Evolutionary conservation across 2,329 filamentous ascomycete genomes (phyloP).

Genomic region (Colletotrichum sp.): DNA sequence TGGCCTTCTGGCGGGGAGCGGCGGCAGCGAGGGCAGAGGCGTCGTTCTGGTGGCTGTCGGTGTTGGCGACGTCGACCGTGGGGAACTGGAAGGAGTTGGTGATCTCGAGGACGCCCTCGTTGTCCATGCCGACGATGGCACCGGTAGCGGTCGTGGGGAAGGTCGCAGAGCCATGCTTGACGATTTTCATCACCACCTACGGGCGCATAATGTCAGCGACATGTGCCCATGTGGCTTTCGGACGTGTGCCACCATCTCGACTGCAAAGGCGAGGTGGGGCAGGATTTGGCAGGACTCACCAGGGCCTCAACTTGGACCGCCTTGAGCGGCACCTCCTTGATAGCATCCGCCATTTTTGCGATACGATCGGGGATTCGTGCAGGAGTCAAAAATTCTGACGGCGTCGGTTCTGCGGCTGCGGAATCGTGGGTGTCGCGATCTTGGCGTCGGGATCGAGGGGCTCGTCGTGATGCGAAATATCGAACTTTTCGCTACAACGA

Average conservation of each 20-base stretch:
- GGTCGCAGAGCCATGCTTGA: constrained; percentile 87
- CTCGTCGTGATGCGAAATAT: constrained; percentile 40
- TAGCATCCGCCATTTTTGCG: constrained; percentile 61
- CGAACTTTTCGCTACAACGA: constrained; percentile 45
- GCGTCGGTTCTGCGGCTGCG: constrained; percentile 29
- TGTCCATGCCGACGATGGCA: constrained; percentile 92
- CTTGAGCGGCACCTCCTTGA: constrained; percentile 76
- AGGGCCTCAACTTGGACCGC: constrained; percentile 94
- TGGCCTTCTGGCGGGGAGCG: constrained; percentile 90
- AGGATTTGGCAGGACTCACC: constrained; percentile 59
- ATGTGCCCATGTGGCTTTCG: background rate
- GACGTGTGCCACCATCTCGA: background rate
- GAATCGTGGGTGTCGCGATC: constrained; percentile 27
- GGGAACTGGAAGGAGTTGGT: constrained; percentile 97
- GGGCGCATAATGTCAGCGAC: constrained; percentile 24
- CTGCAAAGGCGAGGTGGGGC: constrained; percentile 38
- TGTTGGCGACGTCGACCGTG: constrained; percentile 72
- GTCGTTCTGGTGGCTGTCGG: constrained; percentile 77
- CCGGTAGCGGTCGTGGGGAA: constrained; percentile 92
- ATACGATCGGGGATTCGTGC: constrained; percentile 27
- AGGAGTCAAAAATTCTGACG: constrained; percentile 22
- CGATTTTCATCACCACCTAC: constrained; percentile 96
- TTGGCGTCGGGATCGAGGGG: constrained; percentile 12
- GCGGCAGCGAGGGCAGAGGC: constrained; percentile 80
- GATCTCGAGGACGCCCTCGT: constrained; percentile 79